Percentiles rank a stretch among this genome's conserved stretches.
phyloP scores from a whole-genome alignment of 805 yeast genomes.

The Scheffersomyces amazonensis region DNA sequence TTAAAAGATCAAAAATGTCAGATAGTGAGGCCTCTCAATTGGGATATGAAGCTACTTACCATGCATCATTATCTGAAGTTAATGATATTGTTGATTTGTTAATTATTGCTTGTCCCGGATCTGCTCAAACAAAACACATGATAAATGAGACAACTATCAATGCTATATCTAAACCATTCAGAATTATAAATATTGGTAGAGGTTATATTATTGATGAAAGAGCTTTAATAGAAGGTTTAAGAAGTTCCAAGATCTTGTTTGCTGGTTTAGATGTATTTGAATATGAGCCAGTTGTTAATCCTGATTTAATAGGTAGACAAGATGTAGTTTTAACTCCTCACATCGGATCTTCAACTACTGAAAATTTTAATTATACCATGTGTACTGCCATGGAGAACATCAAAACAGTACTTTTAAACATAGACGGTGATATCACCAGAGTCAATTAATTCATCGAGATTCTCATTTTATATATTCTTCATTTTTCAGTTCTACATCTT shows the following conservation, averaged over 20 bases:
- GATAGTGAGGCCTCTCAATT: conserved; percentile 29
- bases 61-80: conserved; percentile 28
- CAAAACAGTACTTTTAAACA: conserved; percentile 29
- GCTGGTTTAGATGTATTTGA: conserved; percentile 76
- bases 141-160: conserved; percentile 48
- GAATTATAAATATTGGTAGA: conserved; percentile 73
- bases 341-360: conserved; percentile 63
- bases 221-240: conserved; percentile 58
- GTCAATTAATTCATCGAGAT: too few species aligned
- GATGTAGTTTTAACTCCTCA: conserved; percentile 73
- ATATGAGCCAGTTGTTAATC: conserved; percentile 58
- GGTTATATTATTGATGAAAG: conserved; percentile 67
- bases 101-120: conserved; percentile 66
- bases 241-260: conserved; percentile 55
- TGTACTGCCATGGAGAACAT: conserved; percentile 54
- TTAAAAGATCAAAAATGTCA: conserved; percentile 50
- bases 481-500: too few species aligned
- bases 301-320: conserved; percentile 49
- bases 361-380: conserved; percentile 52
- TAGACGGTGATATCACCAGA: conserved; percentile 5
- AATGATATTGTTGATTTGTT: conserved; percentile 52
- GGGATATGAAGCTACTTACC: conserved; percentile 46
- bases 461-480: too few species aligned
- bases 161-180: conserved; percentile 49
- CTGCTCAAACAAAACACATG: conserved; percentile 53